Conservation (phyloP, 257 asterid species). For the Plantago elongata region DNA sequence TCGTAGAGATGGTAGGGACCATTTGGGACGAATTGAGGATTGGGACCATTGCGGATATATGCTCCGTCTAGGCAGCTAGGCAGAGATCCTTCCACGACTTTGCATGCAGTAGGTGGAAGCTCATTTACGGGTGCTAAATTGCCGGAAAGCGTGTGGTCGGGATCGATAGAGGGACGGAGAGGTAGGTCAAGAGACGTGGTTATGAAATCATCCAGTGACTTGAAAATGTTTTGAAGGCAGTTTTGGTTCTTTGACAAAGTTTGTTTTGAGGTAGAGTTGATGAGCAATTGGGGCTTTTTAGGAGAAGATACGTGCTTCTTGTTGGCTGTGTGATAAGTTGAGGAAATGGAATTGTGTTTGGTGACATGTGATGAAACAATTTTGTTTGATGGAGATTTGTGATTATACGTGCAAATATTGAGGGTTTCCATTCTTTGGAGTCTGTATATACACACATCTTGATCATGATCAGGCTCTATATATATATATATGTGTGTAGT, state of each 20-base stretch:
- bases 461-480: too few species aligned
- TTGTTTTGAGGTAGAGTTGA: too few species aligned
- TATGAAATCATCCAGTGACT: not conserved
- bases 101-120: constrained; percentile 6
- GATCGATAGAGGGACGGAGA: not conserved
- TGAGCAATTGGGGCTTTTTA: too few species aligned
- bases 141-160: not conserved
- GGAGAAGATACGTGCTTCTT: too few species aligned
- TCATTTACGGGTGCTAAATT: not conserved
- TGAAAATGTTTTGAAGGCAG: not conserved
- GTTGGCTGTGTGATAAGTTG: too few species aligned
- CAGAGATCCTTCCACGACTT: not conserved
- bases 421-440: too few species aligned
- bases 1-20: constrained; percentile 61
- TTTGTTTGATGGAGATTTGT: too few species aligned
- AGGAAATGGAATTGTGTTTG: too few species aligned
- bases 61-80: constrained; percentile 12
- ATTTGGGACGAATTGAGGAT: constrained; percentile 50
- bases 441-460: too few species aligned
- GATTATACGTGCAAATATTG: too few species aligned
- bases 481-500: too few species aligned
- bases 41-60: constrained; percentile 63
- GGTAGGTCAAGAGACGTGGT: not conserved
- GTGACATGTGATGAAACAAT: too few species aligned
- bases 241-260: not conserved